Conservation (phyloP, 805 yeast genomes). For the Pichia rugopelliculosa region DNA sequence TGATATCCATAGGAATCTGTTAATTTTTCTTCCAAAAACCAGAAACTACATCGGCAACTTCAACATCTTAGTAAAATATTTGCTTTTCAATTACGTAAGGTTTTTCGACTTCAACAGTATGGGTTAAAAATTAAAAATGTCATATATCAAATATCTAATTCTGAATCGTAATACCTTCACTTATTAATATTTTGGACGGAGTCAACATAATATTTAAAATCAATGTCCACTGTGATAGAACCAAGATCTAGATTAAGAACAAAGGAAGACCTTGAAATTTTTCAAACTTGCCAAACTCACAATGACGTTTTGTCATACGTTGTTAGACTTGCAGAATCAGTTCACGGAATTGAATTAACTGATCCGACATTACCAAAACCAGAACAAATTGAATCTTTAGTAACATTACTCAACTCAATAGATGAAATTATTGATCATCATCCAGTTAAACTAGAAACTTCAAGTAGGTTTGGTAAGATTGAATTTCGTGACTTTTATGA, state of each 20-base stretch:
- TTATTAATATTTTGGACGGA: too few relatives aligned
- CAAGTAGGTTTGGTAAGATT: constrained; percentile 82
- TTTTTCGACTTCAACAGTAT: too few relatives aligned
- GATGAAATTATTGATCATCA: constrained; percentile 37
- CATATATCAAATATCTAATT: too few relatives aligned
- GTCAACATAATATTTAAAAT: too few relatives aligned
- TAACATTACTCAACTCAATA: constrained; percentile 40
- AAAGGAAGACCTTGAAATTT: constrained; percentile 51
- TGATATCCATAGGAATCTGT: too few relatives aligned
- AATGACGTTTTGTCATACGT: constrained; percentile 48
- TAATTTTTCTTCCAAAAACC: too few relatives aligned
- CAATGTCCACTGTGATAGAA: constrained; percentile 1
- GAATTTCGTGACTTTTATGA: constrained; percentile 85
- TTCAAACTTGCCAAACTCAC: constrained; percentile 48
- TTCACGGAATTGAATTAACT: constrained; percentile 32
- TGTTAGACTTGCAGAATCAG: constrained; percentile 50
- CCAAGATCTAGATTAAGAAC: constrained; percentile 22
- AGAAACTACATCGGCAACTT: too few relatives aligned
- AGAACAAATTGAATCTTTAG: constrained; percentile 23
- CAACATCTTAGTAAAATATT: too few relatives aligned
- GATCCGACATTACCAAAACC: constrained; percentile 17
- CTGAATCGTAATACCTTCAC: background rate
- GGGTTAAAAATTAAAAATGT: too few relatives aligned
- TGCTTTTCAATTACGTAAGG: too few relatives aligned
- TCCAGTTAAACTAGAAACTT: constrained; percentile 63